Percentiles rank a stretch among this genome's conserved stretches.
Evolutionary conservation across 768 basidiomycete species (phyloP).

Genomic region (Hirschioporus abietinus): DNA sequence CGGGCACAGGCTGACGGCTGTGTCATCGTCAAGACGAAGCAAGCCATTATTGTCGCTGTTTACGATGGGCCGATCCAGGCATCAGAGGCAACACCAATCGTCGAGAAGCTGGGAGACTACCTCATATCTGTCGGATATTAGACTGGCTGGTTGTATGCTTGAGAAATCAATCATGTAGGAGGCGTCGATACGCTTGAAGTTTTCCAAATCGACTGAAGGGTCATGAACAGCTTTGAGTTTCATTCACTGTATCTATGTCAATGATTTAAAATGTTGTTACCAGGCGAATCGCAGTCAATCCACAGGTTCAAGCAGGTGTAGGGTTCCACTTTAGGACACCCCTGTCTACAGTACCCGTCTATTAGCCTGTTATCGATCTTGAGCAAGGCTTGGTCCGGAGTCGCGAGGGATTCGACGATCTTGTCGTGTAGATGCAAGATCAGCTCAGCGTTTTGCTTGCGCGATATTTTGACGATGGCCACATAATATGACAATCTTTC

Average conservation of each 20-base stretch:
- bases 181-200: neutral
- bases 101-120: conserved; percentile 73
- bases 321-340: too few species aligned
- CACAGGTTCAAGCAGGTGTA: neutral
- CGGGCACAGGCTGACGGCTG: conserved; percentile 62
- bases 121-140: conserved; percentile 58
- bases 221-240: neutral
- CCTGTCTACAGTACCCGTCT: too few species aligned
- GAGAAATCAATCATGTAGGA: neutral
- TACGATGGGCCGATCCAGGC: conserved; percentile 64
- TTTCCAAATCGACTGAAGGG: neutral
- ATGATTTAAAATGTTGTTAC: neutral
- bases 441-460: too few species aligned
- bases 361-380: too few species aligned
- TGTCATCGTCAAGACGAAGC: conserved; percentile 69
- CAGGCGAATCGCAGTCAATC: neutral
- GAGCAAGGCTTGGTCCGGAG: too few species aligned
- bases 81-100: conserved; percentile 57
- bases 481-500: too few species aligned
- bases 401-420: too few species aligned
- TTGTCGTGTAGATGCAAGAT: too few species aligned
- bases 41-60: conserved; percentile 78
- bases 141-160: conserved; percentile 5
- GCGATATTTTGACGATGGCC: too few species aligned
- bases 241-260: neutral